Conservation (phyloP, 2,329 filamentous ascomycete species). For the Elsinoe fawcettii region DNA sequence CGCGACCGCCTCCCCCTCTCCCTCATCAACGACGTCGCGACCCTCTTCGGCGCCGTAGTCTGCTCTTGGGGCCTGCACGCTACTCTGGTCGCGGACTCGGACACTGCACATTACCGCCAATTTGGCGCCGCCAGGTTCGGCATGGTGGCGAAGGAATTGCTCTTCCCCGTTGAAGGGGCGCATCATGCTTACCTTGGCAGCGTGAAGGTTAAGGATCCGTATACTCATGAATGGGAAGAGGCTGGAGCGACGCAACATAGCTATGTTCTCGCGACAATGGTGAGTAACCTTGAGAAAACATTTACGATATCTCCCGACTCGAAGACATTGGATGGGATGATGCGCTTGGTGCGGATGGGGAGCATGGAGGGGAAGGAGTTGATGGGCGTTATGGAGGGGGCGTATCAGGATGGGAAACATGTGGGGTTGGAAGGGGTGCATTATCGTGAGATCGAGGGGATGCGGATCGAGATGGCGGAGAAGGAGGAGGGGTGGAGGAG, state of each 20-base stretch:
- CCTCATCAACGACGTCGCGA: constrained; percentile 24
- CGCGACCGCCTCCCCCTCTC: constrained; percentile 35
- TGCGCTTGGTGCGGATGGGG: constrained; percentile 70
- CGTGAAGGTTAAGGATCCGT: constrained; percentile 37
- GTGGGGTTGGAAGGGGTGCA: constrained; percentile 50
- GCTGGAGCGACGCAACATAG: constrained; percentile 49
- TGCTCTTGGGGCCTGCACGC: constrained; percentile 87
- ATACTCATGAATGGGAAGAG: constrained; percentile 25
- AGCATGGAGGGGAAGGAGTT: constrained; percentile 55
- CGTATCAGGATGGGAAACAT: constrained; percentile 51
- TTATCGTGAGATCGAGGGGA: constrained; percentile 62
- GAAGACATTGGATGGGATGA: constrained; percentile 58
- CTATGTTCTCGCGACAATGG: constrained; percentile 69
- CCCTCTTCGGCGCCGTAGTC: constrained; percentile 67
- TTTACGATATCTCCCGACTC: constrained; percentile 75
- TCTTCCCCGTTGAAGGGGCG: constrained; percentile 50
- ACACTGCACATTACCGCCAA: constrained; percentile 71
- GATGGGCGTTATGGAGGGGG: constrained; percentile 67
- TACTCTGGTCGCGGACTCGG: constrained; percentile 80
- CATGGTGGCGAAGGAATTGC: constrained; percentile 70
- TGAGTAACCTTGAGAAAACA: constrained; percentile 71
- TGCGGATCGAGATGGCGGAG: constrained; percentile 61
- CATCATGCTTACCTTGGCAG: constrained; percentile 52
- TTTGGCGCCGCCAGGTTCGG: constrained; percentile 72
- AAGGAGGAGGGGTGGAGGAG: constrained; percentile 69